Base-by-base conservation (phyloP, 768 basidiomycete species). In the Phanerochaete carnosa region DNA sequence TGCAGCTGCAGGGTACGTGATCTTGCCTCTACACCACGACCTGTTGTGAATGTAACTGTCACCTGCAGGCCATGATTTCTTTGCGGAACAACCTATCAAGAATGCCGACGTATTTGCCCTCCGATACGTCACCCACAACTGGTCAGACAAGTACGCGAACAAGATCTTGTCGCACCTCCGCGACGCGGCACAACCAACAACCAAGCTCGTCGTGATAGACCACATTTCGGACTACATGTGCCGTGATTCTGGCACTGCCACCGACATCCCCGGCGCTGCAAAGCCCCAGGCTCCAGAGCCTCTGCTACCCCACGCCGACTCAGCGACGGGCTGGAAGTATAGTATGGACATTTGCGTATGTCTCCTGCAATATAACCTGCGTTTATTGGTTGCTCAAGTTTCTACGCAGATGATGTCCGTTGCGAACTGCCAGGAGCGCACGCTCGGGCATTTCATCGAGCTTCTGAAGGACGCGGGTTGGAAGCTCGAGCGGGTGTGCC, bases 151-250 rank as follows among this genome's bases (percentile, higher is more conserved):
- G 1, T 66, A 70, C 69, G 25, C 64, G 52, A 47, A 59, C 69
- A 26, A 73, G 45, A 77, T 82, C 61, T 68, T 83, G 15, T 59
- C 60, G 4, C 68, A 74, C 2, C 69, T 82, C 12, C 69, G 77
- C 45, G 69, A 60, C 2, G 79, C 75, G 0, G 78, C 80, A 0
- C 57, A 50, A 0, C 65, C 74, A 0, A 46, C 66, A 1, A 81
- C 80, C 13, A 76, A 67, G 28, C 49, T 83, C 23, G 46, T 83
- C 29, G 45, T 82, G 7, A 67, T 80, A 23, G 82, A 83, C 30
- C 72, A 68, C 46, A 64, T 81, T 28, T 45, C 76, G 55, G 75
- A 76, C 19, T 62, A 71, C 45, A 54, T 67, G 8, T 66, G 66
- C 60, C 45, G 55, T 7, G 55, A 57, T 22, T 30, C 49, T 6